phyloP scores from a whole-genome alignment of 371 early-diverging fungal genomes.

The Mucor lusitanicus region DNA sequence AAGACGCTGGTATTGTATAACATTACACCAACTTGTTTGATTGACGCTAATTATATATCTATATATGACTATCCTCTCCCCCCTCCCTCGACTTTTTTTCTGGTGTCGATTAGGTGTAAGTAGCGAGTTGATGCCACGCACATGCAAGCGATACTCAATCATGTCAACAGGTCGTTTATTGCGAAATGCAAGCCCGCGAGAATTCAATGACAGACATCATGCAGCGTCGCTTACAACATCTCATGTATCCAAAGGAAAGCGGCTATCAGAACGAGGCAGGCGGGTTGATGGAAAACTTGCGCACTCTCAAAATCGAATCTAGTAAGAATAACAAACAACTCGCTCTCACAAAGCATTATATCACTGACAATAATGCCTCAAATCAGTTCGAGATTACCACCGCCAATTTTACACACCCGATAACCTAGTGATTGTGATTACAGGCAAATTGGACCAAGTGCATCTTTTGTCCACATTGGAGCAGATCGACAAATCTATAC shows the following conservation, averaged over 20 bases:
- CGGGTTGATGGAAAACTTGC: constrained; percentile 50
- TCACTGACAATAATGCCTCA: not conserved
- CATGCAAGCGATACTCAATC: not conserved
- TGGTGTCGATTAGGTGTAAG: constrained; percentile 16
- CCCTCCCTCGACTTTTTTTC: not conserved
- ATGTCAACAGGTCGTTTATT: constrained; percentile 31
- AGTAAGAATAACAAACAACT: constrained; percentile 25
- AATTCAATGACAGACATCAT: constrained; percentile 22
- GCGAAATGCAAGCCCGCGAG: constrained; percentile 37
- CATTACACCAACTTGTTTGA: constrained; percentile 11
- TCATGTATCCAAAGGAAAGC: constrained; percentile 54
- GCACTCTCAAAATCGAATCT: constrained; percentile 37
- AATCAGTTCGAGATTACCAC: constrained; percentile 47
- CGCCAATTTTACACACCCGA: constrained; percentile 58
- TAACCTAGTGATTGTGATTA: constrained; percentile 54
- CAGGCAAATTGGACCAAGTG: constrained; percentile 45
- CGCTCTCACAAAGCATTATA: not conserved
- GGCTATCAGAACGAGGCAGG: constrained; percentile 59
- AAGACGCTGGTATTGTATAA: constrained; percentile 37
- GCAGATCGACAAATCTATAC: constrained; percentile 50
- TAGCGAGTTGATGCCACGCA: not conserved
- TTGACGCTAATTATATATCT: constrained; percentile 9
- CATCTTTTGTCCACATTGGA: constrained; percentile 43
- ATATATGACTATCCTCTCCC: constrained; percentile 8
- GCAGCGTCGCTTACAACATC: constrained; percentile 35